Evolutionary conservation across 495 filamentous ascomycete genomes (phyloP).

Genomic region (Immersiella caudata): DNA sequence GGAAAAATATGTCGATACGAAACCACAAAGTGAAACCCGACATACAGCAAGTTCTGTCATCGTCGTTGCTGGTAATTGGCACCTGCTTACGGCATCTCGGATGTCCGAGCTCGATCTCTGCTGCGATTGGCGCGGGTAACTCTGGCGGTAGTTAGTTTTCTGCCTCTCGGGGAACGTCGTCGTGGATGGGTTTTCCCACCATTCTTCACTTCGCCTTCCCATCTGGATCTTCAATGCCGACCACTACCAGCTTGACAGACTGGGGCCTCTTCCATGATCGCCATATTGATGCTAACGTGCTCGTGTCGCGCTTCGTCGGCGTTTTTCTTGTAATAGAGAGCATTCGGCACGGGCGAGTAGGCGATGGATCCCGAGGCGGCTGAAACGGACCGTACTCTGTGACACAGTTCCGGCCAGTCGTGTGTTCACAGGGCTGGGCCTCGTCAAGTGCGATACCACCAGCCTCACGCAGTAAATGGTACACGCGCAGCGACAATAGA

Average conservation of each 20-base stretch:
- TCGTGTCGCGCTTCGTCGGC: too few species aligned
- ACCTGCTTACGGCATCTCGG: slow-evolving; percentile 1
- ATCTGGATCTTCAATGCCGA: neutral
- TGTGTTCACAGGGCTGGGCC: slow-evolving; percentile 8
- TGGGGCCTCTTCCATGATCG: neutral
- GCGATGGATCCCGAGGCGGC: neutral
- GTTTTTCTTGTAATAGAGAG: too few species aligned
- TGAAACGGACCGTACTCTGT: slow-evolving; percentile 8
- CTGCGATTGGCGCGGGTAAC: slow-evolving; percentile 6
- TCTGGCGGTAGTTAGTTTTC: neutral
- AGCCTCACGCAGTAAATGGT: too few species aligned
- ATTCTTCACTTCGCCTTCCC: neutral
- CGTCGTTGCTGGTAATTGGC: neutral
- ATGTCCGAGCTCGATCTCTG: slow-evolving; percentile 10
- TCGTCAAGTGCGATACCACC: too few species aligned
- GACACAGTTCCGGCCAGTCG: slow-evolving; percentile 13
- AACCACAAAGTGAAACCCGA: slow-evolving; percentile 1
- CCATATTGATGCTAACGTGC: neutral
- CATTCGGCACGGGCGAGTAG: neutral
- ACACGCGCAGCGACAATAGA: too few species aligned
- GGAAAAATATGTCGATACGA: neutral
- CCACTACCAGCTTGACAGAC: neutral
- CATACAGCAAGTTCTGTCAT: neutral
- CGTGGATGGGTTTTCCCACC: neutral
- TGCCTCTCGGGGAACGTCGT: neutral